Base-by-base conservation (phyloP, 306 rosid species). In the Psophocarpus tetragonolobus region DNA sequence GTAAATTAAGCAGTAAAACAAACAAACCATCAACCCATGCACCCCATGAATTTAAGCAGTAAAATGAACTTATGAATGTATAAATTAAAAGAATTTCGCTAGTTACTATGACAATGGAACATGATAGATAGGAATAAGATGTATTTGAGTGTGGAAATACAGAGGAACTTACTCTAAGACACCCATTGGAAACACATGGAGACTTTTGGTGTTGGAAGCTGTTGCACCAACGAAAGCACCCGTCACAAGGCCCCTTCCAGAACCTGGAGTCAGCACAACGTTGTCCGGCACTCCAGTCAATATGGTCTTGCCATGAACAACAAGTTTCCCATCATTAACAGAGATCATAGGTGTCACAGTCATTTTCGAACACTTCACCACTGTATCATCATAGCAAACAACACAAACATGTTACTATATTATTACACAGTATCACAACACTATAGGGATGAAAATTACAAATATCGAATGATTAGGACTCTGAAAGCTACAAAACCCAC, bases 181-280 rank as follows among this genome's bases (percentile, higher is more conserved):
- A 35, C 98, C 99, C 3, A 92, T 77, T 39, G 99, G 91, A 44
- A 96, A 92, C 6, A 92, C 96, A 73, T 96, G 99, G 35, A 89
- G 97, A 73, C 97, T 89, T 77, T 87, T 92, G 85, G 84, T 85
- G 29, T 85, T 53, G 1, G 96, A 77, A 84, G 94, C 88, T 1
- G 90, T 86, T 74, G 99, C 99, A 74, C 99, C 99, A 65, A 96
- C 51, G 21, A 96, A 92, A 6, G 92, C 88, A 21, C 99, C 97
- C 9, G 92, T 84, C 26, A 84, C 85, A 12, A 89, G 97, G 4
- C 97, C 97, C 17, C 38, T 78, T 4, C 90, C 91, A 0, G 88
- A 82, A 9, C 87, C 97, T 3, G 96, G 92, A 23, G 88, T 92
- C 32, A 92, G 77, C 60, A 91, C 88, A 83, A 96, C 81, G 76